phyloP scores from a whole-genome alignment of 2,329 filamentous ascomycete genomes.

The Penicillium sp. region DNA sequence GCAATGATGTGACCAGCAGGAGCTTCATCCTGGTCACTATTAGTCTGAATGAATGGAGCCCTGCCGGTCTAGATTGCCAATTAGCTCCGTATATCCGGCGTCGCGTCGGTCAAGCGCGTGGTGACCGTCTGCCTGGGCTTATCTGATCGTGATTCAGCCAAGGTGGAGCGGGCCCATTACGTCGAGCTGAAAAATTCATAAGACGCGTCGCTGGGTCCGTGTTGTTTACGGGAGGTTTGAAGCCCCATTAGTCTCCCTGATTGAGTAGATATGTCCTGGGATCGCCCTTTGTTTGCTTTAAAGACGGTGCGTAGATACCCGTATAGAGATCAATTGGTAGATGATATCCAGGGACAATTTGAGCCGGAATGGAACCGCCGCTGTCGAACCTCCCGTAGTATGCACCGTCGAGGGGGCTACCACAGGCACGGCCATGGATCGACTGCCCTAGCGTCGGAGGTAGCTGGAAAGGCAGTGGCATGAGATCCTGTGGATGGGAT shows the following conservation, averaged over 20 bases:
- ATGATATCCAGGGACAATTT: background rate
- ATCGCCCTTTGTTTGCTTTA: background rate
- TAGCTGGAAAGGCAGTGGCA: slow-evolving; percentile 28
- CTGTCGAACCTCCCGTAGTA: background rate
- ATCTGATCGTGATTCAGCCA: slow-evolving; percentile 26
- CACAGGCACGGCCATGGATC: slow-evolving; percentile 25
- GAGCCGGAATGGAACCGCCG: background rate
- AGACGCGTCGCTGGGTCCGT: slow-evolving; percentile 12
- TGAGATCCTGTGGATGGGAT: slow-evolving; percentile 22
- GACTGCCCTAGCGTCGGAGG: slow-evolving; percentile 29
- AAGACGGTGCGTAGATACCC: background rate
- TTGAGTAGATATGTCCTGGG: background rate
- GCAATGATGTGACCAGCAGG: slow-evolving; percentile 2
- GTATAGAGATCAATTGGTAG: background rate
- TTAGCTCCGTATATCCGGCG: slow-evolving; percentile 30
- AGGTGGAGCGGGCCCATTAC: slow-evolving; percentile 18
- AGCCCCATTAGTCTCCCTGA: background rate
- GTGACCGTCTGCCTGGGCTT: slow-evolving; percentile 14
- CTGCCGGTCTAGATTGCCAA: slow-evolving; percentile 16
- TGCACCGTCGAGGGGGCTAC: slow-evolving; percentile 20
- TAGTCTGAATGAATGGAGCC: slow-evolving; percentile 8
- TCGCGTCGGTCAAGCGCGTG: slow-evolving; percentile 23
- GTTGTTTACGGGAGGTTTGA: slow-evolving; percentile 3
- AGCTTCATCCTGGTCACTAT: slow-evolving; percentile 1
- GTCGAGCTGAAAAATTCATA: slow-evolving; percentile 16